These are phyloP conservation scores for Agrocybe pediades DNA, from an alignment of 768 basidiomycete genomes.

Conservation along the genomic window DNA sequence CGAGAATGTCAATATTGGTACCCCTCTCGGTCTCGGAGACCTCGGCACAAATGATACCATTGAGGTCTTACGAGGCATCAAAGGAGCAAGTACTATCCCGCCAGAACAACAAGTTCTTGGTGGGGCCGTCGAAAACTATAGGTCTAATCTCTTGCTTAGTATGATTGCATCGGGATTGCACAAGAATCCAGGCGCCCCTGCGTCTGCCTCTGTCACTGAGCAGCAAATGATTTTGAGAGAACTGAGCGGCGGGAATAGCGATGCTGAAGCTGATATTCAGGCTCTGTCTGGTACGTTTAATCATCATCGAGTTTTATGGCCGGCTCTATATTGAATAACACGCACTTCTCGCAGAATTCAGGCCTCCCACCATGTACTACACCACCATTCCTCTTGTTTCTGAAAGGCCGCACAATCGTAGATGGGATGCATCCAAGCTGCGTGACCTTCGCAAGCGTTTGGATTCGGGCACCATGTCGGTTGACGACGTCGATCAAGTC, in stretches of 20 bases:
- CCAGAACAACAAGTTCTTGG: constrained; percentile 93
- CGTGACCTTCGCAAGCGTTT: constrained; percentile 93
- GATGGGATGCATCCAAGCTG: constrained; percentile 92
- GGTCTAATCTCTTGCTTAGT: constrained; percentile 87
- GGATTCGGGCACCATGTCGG: constrained; percentile 83
- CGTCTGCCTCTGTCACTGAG: constrained; percentile 80
- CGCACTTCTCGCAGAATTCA: constrained; percentile 63
- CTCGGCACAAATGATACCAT: constrained; percentile 88
- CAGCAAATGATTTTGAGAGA: constrained; percentile 98
- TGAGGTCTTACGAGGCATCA: constrained; percentile 81
- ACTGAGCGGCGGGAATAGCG: constrained; percentile 72
- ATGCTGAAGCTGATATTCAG: constrained; percentile 84
- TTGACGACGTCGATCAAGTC: constrained; percentile 88
- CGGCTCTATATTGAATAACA: constrained; percentile 1
- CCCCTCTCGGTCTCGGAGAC: constrained; percentile 84
- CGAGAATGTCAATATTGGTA: constrained; percentile 64
- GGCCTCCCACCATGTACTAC: constrained; percentile 94
- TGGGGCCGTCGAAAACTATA: constrained; percentile 91
- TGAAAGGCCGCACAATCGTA: constrained; percentile 81
- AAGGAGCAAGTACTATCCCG: constrained; percentile 90
- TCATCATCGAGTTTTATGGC: neutral
- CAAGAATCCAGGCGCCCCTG: constrained; percentile 52
- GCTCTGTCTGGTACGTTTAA: constrained; percentile 77
- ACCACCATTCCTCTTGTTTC: constrained; percentile 91
- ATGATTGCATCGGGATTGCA: constrained; percentile 83